Evolutionary conservation across 2,329 filamentous ascomycete species (phyloP), one percentile per base, ranked within the genome.

Genomic region (Beauveria sp.): DNA sequence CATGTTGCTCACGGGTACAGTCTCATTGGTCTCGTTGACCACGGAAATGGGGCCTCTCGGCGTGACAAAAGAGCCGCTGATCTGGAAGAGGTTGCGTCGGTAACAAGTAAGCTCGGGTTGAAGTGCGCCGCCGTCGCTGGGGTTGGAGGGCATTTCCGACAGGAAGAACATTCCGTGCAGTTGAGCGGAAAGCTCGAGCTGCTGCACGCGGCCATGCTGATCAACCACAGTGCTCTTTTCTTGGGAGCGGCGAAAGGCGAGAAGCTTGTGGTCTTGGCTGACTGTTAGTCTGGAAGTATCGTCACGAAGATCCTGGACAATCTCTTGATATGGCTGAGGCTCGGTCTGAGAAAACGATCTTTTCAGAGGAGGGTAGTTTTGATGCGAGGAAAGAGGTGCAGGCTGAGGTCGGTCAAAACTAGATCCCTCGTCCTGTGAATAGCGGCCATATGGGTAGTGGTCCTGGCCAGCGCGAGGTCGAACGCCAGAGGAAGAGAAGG

Each of bases 21-120:
- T 88, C 71, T 96, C 90, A 50, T 91, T 91, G 59, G 89, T 85
- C 62, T 96, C 92, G 20, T 87, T 90, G 72, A 96, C 81, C 60
- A 96, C 85, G 56, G 89, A 94, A 60, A 93, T 80, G 64, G 92
- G 83, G 30, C 86, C 87, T 64, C 91, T 80, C 2, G 92, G 91
- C 16, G 92, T 82, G 46, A 91, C 91, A 62, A 96, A 84, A 5
- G 88, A 92, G 62, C 93, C 93, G 63, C 92, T 96, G 70, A 97
- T 96, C 73, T 97, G 93, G 75, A 97, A 97, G 54, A 97, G 80
- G 71, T 97, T 97, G 53, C 93, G 86, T 65, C 93, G 89, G 75
- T 97, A 97, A 80, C 93, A 97, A 3, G 93, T 97, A 72, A 97
- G 76, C 75, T 97, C 93, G 57, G 85, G 91, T 70, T 89, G 88